phyloP scores from a whole-genome alignment of 2,329 filamentous ascomycete species.

The Elsinoe batatas region DNA sequence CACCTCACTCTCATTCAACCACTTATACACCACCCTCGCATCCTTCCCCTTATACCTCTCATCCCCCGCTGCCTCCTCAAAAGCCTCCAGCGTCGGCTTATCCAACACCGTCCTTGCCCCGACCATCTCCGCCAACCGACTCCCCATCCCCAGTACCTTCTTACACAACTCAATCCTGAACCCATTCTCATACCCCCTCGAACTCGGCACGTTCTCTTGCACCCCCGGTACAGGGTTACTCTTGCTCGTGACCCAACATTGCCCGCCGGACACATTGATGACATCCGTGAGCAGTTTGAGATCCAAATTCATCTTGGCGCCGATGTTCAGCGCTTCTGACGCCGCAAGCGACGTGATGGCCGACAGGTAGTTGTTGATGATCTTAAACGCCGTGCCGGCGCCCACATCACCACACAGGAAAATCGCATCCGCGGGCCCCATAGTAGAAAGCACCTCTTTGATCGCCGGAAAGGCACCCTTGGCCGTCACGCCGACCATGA shows the following conservation, averaged over 20 bases:
- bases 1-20: slow-evolving; percentile 14
- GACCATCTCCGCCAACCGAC: slow-evolving; percentile 27
- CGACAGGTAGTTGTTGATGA: slow-evolving; percentile 25
- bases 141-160: slow-evolving; percentile 29
- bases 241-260: slow-evolving; percentile 23
- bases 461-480: slow-evolving; percentile 11
- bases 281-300: slow-evolving; percentile 23
- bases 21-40: slow-evolving; percentile 14
- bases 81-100: slow-evolving; percentile 10
- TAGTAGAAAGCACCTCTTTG: slow-evolving; percentile 15
- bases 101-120: slow-evolving; percentile 26
- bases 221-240: slow-evolving; percentile 27
- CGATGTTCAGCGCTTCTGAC: slow-evolving; percentile 24
- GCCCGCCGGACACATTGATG: slow-evolving; percentile 19
- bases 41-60: slow-evolving; percentile 12
- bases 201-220: slow-evolving; percentile 29
- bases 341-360: slow-evolving; percentile 21
- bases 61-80: slow-evolving; percentile 6
- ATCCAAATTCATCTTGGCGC: slow-evolving; percentile 22
- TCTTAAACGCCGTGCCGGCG: slow-evolving; percentile 24
- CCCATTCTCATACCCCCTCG: slow-evolving; percentile 30
- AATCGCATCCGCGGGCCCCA: slow-evolving; percentile 24
- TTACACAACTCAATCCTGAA: slow-evolving; percentile 28
- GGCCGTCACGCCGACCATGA: slow-evolving; percentile 28
- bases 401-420: slow-evolving; percentile 25